phyloP scores from a whole-genome alignment of 2,329 filamentous ascomycete species.

The Pyricularia sp. region DNA sequence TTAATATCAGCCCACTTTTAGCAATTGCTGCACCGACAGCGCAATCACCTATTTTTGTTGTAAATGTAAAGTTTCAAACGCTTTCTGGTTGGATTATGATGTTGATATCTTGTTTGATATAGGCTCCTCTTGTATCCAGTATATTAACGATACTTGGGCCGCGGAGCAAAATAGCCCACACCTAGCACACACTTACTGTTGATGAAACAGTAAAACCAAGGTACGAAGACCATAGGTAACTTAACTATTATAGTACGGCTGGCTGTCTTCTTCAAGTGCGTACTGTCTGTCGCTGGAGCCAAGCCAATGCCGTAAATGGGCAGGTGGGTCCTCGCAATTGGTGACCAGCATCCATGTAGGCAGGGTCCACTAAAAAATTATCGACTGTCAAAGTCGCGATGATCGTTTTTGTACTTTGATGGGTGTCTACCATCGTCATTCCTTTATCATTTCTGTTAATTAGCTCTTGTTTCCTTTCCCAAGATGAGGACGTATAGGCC shows the following conservation, averaged over 20 bases:
- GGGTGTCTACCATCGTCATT: not conserved
- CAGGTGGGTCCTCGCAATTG: not conserved
- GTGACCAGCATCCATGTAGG: not conserved
- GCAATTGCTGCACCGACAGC: no score
- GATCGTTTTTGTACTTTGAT: not conserved
- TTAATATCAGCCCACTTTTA: not conserved
- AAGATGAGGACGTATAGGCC: slow-evolving; percentile 30
- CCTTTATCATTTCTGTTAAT: slow-evolving; percentile 7
- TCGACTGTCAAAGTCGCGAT: slow-evolving; percentile 7
- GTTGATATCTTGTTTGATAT: no score
- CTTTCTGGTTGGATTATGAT: no score
- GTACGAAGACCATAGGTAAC: no score
- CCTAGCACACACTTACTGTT: no score
- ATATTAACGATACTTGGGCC: no score
- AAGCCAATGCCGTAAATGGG: not conserved
- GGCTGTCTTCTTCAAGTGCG: not conserved
- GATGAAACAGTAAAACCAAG: no score
- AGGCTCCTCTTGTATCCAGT: no score
- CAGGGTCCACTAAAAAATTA: slow-evolving; percentile 10
- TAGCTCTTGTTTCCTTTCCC: slow-evolving; percentile 9
- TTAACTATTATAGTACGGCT: no score
- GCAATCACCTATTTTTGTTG: no score
- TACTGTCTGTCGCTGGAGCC: not conserved
- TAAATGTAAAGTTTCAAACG: no score
- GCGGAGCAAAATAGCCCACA: no score